Evolutionary conservation across 1,284 basidiomycete species (phyloP), one percentile per base, ranked within the genome.

Genomic region (Cutaneotrichosporon cyanovorans): DNA sequence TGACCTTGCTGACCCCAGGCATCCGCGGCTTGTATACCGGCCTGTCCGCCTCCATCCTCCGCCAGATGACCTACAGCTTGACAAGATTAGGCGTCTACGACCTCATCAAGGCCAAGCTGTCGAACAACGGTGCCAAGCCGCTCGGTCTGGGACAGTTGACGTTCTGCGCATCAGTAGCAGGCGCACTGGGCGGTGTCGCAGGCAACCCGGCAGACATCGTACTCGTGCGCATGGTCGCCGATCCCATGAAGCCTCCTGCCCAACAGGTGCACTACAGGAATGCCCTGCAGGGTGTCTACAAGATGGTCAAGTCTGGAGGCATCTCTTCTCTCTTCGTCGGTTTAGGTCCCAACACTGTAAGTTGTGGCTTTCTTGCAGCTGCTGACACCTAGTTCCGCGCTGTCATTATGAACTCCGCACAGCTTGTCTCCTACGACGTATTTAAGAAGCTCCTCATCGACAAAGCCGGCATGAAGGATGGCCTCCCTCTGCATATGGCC

Each of bases 351-450:
- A 78, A 78, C 55, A 70, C 72, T 3, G 74, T 75, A 36, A 60
- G 68, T 61, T 5, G 21, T 9, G 3, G 28, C 5, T 18, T 18
- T 19, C 16, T 31, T 31, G 16, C 19, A 20, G 2, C 36, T 21
- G 20, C 36, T 45, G 37, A 37, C 34, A 16, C 31, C 12, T 45
- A 72, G 71, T 60, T 72, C 40, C 68, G 76, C 42, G 75, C 75
- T 1, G 67, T 76, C 14, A 59, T 77, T 20, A 77, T 78, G 76
- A 77, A 77, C 61, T 62, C 71, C 18, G 70, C 72, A 8, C 73
- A 75, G 63, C 66, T 75, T 21, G 73, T 72, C 15, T 71, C 71
- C 19, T 78, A 77, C 63, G 76, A 77, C 57, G 71, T 71, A 50
- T 76, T 77, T 71, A 78, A 78, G 60, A 65, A 66, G n/a, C 22